Evolutionary conservation across 1,284 basidiomycete species (phyloP), one percentile per base, ranked within the genome.

Genomic region (Gymnopus androsaceus): DNA sequence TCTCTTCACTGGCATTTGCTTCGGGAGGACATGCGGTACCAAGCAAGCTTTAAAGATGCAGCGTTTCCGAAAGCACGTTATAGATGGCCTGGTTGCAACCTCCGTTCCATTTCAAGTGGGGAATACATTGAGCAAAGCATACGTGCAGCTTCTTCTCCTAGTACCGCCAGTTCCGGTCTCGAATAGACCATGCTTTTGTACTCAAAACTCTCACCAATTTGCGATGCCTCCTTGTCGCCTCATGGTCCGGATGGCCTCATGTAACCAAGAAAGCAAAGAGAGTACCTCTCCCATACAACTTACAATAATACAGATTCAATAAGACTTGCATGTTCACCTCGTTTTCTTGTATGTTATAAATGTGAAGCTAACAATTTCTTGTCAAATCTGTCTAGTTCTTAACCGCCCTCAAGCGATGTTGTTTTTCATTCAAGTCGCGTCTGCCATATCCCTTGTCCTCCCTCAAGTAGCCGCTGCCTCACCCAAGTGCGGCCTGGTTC

Each of bases 401-500:
- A 14, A 40, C n/a, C 19, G 12, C n/a, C n/a, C 17, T 6, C 17
- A 19, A n/a, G 7, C 14, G 17, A 50, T 50, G 48, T n/a, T 38
- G n/a, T 38, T 17, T 15, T 38, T 50, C 38, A 14, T 36, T n/a
- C 9, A 3, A 23, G n/a, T 36, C 21, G 3, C 6, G 21, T 34
- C 46, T 9, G 21, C 9, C 4, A 12, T 50, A 6, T 5, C 34
- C 12, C 21, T 50, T 28, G 21, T 23, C 23, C 48, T 50, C 36
- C 23, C 25, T 7, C 48, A 33, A 15, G 11, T 50, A 9, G 25
- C 27, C 19, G n/a, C 30, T 4, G 21, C 34, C 15, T 15, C 37
- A 50, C 23, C 36, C 4, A 50, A 50, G 19, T 50, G 48, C 28
- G 36, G 48, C 30, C 25, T 50, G 12, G 48, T 50, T 25, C 48